phyloP scores from a whole-genome alignment of 192 early-diverging fungal genomes.

The Rhizoclosmatium globosum region DNA sequence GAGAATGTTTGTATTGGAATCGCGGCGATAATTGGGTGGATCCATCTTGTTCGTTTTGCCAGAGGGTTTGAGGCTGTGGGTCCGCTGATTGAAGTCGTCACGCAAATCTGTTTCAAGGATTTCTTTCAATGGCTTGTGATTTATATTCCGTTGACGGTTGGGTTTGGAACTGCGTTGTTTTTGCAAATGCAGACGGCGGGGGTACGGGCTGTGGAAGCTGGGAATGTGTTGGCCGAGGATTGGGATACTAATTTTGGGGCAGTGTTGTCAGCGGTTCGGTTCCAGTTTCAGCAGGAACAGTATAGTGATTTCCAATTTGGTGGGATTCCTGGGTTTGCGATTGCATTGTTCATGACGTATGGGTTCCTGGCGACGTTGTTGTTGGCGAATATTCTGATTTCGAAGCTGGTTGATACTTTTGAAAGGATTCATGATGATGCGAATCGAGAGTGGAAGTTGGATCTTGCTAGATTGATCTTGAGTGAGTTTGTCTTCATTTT shows the following conservation, averaged over 20 bases:
- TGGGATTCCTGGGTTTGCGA: neutral
- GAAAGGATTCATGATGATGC: constrained; percentile 7
- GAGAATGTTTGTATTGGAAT: constrained; percentile 35
- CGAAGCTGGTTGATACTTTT: constrained; percentile 26
- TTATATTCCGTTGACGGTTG: constrained; percentile 16
- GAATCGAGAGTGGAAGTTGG: constrained; percentile 20
- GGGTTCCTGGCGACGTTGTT: constrained; percentile 24
- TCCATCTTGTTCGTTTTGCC: constrained; percentile 31
- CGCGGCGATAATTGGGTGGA: constrained; percentile 33
- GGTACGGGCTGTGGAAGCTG: constrained; percentile 1
- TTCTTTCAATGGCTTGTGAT: constrained; percentile 25
- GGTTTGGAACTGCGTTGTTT: constrained; percentile 36
- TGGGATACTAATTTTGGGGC: constrained; percentile 15
- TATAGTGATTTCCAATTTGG: constrained; percentile 15
- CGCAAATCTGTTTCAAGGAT: constrained; percentile 25
- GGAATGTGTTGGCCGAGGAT: constrained; percentile 19
- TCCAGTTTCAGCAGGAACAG: constrained; percentile 19
- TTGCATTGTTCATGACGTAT: neutral
- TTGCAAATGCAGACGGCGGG: constrained; percentile 31
- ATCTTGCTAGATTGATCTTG: constrained; percentile 27
- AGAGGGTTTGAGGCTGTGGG: constrained; percentile 32
- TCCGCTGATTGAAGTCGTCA: constrained; percentile 30
- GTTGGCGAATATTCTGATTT: constrained; percentile 35
- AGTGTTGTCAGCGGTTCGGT: constrained; percentile 23
- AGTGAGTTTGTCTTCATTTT: neutral